Base-by-base conservation (phyloP, 345 rosid species). In the Corchorus olitorius region DNA sequence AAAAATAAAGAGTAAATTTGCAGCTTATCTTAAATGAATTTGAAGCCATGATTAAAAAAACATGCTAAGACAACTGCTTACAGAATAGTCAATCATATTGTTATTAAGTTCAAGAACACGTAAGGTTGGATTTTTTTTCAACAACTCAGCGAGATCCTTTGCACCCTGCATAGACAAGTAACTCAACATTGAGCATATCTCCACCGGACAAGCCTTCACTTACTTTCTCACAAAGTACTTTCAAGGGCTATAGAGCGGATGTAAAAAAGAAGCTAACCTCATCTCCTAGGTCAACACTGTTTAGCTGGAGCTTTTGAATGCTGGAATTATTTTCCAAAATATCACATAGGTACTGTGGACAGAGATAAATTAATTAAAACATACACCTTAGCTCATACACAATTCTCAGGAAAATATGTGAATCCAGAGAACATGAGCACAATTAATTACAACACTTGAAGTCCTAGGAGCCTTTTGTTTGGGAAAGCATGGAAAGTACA, bases 31-130 rank as follows among this genome's bases (percentile, higher is more conserved):
- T 22, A 49, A 60, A 75, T 11, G 58, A 52, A 66, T 67, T 54
- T 65, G 45, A 61, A 55, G 73, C 74, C 52, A 75, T 39, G 56
- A 65, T 66, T 17, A 58, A 70, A 39, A 60, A 41, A 52, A 62
- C 72, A 64, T 55, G 65, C 65, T 54, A 70, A 70, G 62, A 46
- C 46, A 79, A 72, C 55, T 75, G 59, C 96, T 76, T 88, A 95
- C 99, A 87, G 98, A 90, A 85, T 93, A 95, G 77, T 95, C 99
- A n/a, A 95, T 90, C 96, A 89, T 85, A 78, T 95, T 95, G 87
- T 95, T 93, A 81, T 95, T 93, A 37, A 95, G 91, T 84, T 95
- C 98, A 78, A 95, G 82, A 80, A 85, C 88, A 65, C 91, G 94
- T 87, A 95, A 80, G 75, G 77, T 87, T 70, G 96, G 75, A 82